Conservation (phyloP, 2,329 filamentous ascomycete genomes). For the Ramichloridium luteum region DNA sequence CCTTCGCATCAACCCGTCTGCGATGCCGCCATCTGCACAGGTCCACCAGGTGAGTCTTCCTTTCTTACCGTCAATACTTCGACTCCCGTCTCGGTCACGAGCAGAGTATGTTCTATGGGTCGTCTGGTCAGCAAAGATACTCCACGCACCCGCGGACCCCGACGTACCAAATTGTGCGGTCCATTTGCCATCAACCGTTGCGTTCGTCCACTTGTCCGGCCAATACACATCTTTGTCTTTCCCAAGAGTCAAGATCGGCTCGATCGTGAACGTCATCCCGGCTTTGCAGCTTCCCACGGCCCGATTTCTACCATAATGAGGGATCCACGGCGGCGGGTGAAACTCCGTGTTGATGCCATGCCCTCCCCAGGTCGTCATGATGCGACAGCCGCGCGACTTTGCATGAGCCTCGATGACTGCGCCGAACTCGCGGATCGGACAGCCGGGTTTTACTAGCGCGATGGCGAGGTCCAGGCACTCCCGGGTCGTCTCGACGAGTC, state of each 20-base stretch:
- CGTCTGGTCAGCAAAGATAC: neutral
- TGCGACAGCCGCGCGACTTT: slow-evolving; percentile 70
- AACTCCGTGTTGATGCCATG: slow-evolving; percentile 88
- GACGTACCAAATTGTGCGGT: slow-evolving; percentile 80
- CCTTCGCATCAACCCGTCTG: too few species aligned
- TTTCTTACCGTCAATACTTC: slow-evolving; percentile 64
- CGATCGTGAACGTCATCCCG: slow-evolving; percentile 95
- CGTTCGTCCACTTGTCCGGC: slow-evolving; percentile 97
- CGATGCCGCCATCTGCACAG: slow-evolving; percentile 53
- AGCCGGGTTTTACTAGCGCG: slow-evolving; percentile 81
- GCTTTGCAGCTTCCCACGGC: slow-evolving; percentile 81
- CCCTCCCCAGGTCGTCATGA: slow-evolving; percentile 86
- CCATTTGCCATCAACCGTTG: slow-evolving; percentile 72
- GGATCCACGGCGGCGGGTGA: slow-evolving; percentile 83
- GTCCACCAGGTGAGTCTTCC: slow-evolving; percentile 61
- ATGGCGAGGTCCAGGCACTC: slow-evolving; percentile 85
- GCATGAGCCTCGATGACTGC: slow-evolving; percentile 90
- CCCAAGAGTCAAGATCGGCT: slow-evolving; percentile 89
- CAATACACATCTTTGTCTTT: slow-evolving; percentile 84
- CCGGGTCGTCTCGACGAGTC: slow-evolving; percentile 76
- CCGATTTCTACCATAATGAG: slow-evolving; percentile 96
- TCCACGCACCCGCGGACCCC: neutral
- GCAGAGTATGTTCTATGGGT: slow-evolving; percentile 56
- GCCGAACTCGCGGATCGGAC: slow-evolving; percentile 78
- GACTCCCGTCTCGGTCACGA: slow-evolving; percentile 68